Percentiles rank a stretch among this genome's conserved stretches.
Evolutionary conservation across 768 basidiomycete genomes (phyloP).

Genomic region (Auriculariales sp.): DNA sequence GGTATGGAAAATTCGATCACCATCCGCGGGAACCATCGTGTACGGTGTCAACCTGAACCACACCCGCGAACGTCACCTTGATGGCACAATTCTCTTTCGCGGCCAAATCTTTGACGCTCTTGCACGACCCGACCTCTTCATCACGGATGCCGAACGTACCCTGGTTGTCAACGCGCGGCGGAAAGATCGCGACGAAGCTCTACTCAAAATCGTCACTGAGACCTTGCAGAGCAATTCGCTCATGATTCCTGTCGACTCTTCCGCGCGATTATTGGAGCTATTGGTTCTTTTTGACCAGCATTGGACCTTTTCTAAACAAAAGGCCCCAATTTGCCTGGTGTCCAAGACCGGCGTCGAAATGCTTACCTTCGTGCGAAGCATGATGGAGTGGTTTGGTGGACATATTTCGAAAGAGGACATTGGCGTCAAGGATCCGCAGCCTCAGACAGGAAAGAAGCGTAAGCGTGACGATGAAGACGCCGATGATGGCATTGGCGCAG

Average conservation of each 20-base stretch:
- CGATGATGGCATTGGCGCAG: constrained; percentile 72
- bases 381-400: constrained; percentile 99
- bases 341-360: constrained; percentile 86
- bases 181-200: constrained; percentile 78
- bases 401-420: constrained; percentile 88
- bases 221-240: constrained; percentile 78
- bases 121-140: constrained; percentile 80
- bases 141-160: constrained; percentile 83
- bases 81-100: constrained; percentile 78
- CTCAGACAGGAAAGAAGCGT: constrained; percentile 33
- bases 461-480: constrained; percentile 49
- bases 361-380: constrained; percentile 82
- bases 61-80: constrained; percentile 87
- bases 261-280: constrained; percentile 90
- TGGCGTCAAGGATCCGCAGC: constrained; percentile 50
- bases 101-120: constrained; percentile 75
- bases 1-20: constrained; percentile 97
- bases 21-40: constrained; percentile 86
- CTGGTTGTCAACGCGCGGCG: constrained; percentile 72
- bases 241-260: constrained; percentile 74
- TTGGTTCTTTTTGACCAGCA: constrained; percentile 92
- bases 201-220: constrained; percentile 81
- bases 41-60: constrained; percentile 96
- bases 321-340: constrained; percentile 79
- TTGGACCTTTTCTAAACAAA: constrained; percentile 79